Base-by-base conservation (phyloP, 2,329 filamentous ascomycete genomes). In the Cordyceps fumosorosea region DNA sequence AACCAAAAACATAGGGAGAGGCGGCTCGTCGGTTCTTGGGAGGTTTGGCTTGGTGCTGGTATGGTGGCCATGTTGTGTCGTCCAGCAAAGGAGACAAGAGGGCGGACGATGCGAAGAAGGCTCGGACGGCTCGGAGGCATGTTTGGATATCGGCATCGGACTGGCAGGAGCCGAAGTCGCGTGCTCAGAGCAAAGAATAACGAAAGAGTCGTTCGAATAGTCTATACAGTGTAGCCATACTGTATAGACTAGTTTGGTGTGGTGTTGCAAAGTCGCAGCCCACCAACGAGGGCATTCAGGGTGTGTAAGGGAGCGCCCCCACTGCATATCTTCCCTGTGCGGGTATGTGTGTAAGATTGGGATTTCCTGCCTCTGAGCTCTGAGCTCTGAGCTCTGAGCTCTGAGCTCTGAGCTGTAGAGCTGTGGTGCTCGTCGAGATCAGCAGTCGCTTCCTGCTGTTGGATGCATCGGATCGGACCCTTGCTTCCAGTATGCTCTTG, bases 111-210 rank as follows among this genome's bases (percentile, higher is more conserved):
- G 47, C 2, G 44, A 16, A 50, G 8, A 10, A 52, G 26, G 22
- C 20, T 61, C 59, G 59, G 59, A 56, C 59, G 59, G 59, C 59
- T 61, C 59, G 59, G 59, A 44, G 59, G 44, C 45, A 61, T 50
- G 20, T 32, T 51, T 29, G 59, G 59, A 56, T 61, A 32, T 61
- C 59, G 59, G 59, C 42, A 50, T 24, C 51, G 52, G 51, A 20
- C 20, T 48, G 44, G 20, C 18, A 48, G 32, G 44, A 45, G 44
- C 52, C 51, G 59, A 47, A 50, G 59, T 61, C 51, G 59, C 59
- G 59, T 61, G 59, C 59, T 61, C 59, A 32, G 40, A 42, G 51
- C 12, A 22, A 61, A 16, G 52, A 24, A 61, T 61, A 50, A 55
- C 59, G 59, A 61, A 61, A 61, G 24, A 24, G 34, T n/a, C 16